phyloP scores from a whole-genome alignment of 108 stramenopile species.

The Aurantiochytrium sp. region DNA sequence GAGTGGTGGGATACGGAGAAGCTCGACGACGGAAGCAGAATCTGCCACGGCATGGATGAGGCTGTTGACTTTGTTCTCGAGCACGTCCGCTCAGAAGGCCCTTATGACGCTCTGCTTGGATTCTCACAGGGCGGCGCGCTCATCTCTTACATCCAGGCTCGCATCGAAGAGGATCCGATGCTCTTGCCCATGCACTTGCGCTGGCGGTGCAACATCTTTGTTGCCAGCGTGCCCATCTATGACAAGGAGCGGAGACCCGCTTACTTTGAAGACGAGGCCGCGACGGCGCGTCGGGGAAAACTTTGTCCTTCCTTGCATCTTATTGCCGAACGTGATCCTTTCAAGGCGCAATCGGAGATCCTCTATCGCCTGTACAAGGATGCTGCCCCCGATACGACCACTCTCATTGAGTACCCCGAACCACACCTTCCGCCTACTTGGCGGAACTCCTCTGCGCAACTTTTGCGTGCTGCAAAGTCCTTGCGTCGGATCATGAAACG shows the following conservation, averaged over 20 bases:
- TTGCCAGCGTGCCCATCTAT: not conserved
- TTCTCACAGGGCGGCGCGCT: not conserved
- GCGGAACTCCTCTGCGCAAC: not conserved
- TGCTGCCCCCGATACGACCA: not conserved
- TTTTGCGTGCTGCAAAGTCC: not conserved
- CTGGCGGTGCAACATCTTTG: not conserved
- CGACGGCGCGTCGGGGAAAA: not conserved
- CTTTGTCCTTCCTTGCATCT: not conserved
- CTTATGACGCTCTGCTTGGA: not conserved
- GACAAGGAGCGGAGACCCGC: not conserved
- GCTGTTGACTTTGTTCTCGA: not conserved
- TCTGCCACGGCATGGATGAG: not conserved
- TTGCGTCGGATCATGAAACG: not conserved
- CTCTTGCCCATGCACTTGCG: not conserved
- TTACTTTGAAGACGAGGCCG: not conserved
- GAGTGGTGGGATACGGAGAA: constrained; percentile 9
- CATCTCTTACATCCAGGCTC: not conserved
- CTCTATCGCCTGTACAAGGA: not conserved
- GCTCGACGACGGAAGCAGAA: not conserved
- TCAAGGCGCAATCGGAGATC: not conserved
- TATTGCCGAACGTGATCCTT: not conserved
- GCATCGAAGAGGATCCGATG: not conserved
- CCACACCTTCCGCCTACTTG: not conserved
- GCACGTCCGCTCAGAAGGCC: not conserved
- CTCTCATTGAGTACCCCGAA: not conserved